Percentiles rank a stretch among this genome's conserved stretches.
Evolutionary conservation across 495 filamentous ascomycete species (phyloP).

Genomic region (Rostrohypoxylon terebratum): DNA sequence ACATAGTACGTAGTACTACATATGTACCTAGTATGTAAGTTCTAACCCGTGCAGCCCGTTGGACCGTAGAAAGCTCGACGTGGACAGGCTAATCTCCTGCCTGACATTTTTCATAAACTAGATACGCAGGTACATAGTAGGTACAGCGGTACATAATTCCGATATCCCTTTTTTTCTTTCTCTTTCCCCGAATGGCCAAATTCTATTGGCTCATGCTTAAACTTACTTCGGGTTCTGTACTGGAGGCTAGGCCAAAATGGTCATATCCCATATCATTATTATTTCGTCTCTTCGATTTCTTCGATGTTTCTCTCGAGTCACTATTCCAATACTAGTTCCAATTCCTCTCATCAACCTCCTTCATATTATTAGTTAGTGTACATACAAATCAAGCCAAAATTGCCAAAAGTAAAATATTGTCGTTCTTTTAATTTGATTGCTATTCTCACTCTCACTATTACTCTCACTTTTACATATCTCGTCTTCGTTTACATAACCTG

Average conservation of each 20-base stretch:
- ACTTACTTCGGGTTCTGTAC: slow-evolving; percentile 17
- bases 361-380: slow-evolving; percentile 8
- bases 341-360: slow-evolving; percentile 3
- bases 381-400: slow-evolving; percentile 12
- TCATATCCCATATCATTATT: not conserved
- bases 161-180: slow-evolving; percentile 16
- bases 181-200: not conserved
- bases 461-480: not conserved
- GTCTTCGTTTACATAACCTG: slow-evolving; percentile 14
- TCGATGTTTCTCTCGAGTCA: slow-evolving; percentile 1
- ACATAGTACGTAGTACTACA: not conserved
- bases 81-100: slow-evolving; percentile 38
- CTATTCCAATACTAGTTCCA: not conserved
- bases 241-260: not conserved
- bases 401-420: slow-evolving; percentile 19
- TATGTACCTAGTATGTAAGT: not conserved
- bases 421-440: slow-evolving; percentile 24
- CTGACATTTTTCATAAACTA: slow-evolving; percentile 14
- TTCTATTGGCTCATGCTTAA: slow-evolving; percentile 22
- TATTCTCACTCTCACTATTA: not conserved
- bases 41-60: not conserved
- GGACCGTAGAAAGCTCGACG: slow-evolving; percentile 8
- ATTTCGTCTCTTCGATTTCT: slow-evolving; percentile 2
- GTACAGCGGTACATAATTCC: slow-evolving; percentile 26
- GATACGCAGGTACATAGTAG: slow-evolving; percentile 14